phyloP scores from a whole-genome alignment of 2,329 filamentous ascomycete genomes.

The Clathrospora elynae region DNA sequence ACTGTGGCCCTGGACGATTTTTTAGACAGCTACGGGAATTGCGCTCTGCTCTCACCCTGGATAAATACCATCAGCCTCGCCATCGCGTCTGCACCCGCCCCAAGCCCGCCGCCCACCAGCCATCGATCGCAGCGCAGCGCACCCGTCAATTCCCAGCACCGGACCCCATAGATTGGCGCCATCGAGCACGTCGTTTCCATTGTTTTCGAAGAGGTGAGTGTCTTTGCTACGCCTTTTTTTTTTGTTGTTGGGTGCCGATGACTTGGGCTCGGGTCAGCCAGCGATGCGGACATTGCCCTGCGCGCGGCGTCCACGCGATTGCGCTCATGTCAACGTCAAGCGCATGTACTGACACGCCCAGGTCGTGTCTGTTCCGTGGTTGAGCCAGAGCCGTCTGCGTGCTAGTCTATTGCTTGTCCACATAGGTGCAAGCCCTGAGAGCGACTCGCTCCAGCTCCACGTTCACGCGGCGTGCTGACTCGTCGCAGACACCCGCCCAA shows the following conservation, averaged over 20 bases:
- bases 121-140: too few relatives aligned
- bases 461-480: constrained; percentile 21
- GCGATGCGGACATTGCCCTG: constrained; percentile 17
- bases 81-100: too few relatives aligned
- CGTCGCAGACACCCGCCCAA: constrained; percentile 15
- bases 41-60: too few relatives aligned
- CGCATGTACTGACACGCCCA: constrained; percentile 16
- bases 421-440: constrained; percentile 18
- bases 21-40: neutral
- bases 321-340: constrained; percentile 6
- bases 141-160: neutral
- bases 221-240: constrained; percentile 2
- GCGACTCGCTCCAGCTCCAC: constrained; percentile 13
- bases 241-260: constrained; percentile 17
- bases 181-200: neutral
- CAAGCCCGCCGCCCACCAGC: too few relatives aligned
- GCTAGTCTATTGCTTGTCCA: constrained; percentile 11
- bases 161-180: neutral
- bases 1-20: constrained; percentile 6
- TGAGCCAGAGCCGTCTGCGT: constrained; percentile 13
- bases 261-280: constrained; percentile 19
- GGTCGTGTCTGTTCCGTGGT: constrained; percentile 23
- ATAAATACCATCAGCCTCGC: too few relatives aligned
- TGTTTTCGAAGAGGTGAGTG: constrained; percentile 15
- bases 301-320: constrained; percentile 17